Base-by-base conservation (phyloP, 2,329 filamentous ascomycete species). In the Dichotomopilus funicola region DNA sequence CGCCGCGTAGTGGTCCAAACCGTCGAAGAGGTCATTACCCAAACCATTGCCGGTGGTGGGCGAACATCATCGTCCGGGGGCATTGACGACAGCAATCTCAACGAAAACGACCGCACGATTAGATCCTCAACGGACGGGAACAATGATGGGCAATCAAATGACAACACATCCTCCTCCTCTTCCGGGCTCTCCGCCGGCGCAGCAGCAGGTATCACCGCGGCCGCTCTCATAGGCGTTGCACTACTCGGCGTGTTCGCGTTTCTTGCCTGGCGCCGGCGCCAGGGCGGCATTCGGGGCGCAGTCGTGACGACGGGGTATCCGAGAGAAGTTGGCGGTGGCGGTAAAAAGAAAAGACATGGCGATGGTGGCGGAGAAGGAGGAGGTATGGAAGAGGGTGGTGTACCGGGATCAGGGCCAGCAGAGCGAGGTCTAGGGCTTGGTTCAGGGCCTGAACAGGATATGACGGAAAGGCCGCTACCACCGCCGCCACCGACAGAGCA, bases 261-360 rank as follows among this genome's bases (percentile, higher is more conserved):
- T 42, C 37, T 61, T 7, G 7, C 59, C 44, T 62, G 57, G 53
- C 55, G 60, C 6, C 56, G 40, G 5, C 49, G 48, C 31, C 49
- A 61, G 34, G 59, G 59, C n/a, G 59, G 57, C 3, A 54, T 60
- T 34, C 56, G 59, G 19, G 61, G 61, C 4, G 59, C 61, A 0
- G 57, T 63, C 2, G 56, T 63, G 9, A 63, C 61, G 40, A 54
- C 54, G 2, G 61, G 57, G 11, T 61, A 60, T 11, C 59, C 59
- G 38, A 9, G 41, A n/a, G 11, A 8, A 1, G 5, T n/a, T 12
- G n/a, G n/a, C 2, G 27, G 42, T 2, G 33, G 2, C 7, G 43
- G 43, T 12, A 45, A 31, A 19, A 31, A 45, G 43, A 31, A 31
- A 5, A 31, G 36, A 27, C 19, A 27, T 27, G 19, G 19, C 19